Conservation (phyloP, 306 rosid genomes). For the Astragalus membranaceus region DNA sequence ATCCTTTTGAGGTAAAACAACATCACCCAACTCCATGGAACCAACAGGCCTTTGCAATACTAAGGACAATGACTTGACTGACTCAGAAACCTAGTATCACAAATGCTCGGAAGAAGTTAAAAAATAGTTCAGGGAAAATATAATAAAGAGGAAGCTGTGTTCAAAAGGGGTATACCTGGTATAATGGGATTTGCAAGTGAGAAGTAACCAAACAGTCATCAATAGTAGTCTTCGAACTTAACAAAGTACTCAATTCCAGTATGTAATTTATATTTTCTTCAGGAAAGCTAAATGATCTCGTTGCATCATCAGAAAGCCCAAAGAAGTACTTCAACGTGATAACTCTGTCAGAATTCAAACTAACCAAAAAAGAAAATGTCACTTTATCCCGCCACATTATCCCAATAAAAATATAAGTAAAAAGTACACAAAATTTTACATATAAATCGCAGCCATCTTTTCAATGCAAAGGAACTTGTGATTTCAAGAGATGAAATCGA, state of each 20-base stretch:
- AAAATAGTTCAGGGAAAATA: slow-evolving; percentile 4
- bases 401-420: slow-evolving; percentile 3
- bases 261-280: slow-evolving; percentile 59
- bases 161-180: slow-evolving; percentile 47
- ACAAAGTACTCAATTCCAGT: slow-evolving; percentile 43
- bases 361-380: slow-evolving; percentile 45
- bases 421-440: not conserved
- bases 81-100: slow-evolving; percentile 57
- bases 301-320: slow-evolving; percentile 60
- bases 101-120: slow-evolving; percentile 22
- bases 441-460: not conserved
- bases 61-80: slow-evolving; percentile 48
- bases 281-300: slow-evolving; percentile 43
- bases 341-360: slow-evolving; percentile 70
- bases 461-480: not conserved
- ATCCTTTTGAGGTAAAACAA: slow-evolving; percentile 36
- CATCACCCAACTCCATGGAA: slow-evolving; percentile 42
- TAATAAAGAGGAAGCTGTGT: not conserved
- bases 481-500: not conserved
- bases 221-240: slow-evolving; percentile 44
- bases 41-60: slow-evolving; percentile 57
- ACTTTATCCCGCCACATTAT: slow-evolving; percentile 23
- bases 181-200: slow-evolving; percentile 41
- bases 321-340: slow-evolving; percentile 63
- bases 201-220: slow-evolving; percentile 44